Evolutionary conservation across 768 basidiomycete species (phyloP), one percentile per base, ranked within the genome.

Genomic region (Pulveroboletus ravenelii): DNA sequence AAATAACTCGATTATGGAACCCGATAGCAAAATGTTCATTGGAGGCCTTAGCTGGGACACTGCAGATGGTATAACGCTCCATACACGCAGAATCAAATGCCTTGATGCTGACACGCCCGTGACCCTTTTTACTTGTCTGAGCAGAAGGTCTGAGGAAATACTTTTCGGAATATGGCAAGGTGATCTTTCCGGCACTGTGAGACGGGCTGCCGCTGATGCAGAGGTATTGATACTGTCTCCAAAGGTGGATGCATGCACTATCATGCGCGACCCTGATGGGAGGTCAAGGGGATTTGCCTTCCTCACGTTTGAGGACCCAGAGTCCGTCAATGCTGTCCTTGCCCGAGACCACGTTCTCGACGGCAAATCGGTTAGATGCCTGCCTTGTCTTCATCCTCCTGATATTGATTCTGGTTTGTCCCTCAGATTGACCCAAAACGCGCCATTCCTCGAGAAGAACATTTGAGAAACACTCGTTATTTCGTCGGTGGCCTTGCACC

Each of bases 1-100:
- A 52, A 62, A 62, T 63, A 62, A 45, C 62, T 62, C 58, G 53
- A 54, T 55, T 68, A 61, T 52, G 58, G 58, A 57, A 63, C 55
- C 64, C 56, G 62, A 63, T 80, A 91, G 89, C 70, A 92, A 92
- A 78, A 84, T 92, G 78, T 92, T 92, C 75, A 84, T 92, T 68
- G 89, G 89, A 60, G 89, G 89, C 62, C 77, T 92, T 57, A 91
- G 85, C 74, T 92, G 89, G 89, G 88, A 90, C 65, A 92, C 89
- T 64, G 87, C 85, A 72, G 89, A 91, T 76, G 89, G 89, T 91
- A 77, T 75, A 70, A 60, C 61, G 25, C 61, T 63, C 36, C 57
- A 54, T 53, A 56, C 57, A 52, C 54, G 56, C 56, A 49, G 53
- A 62, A 66, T 59, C 36, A 37, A 57, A 59, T 49, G 2, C 55